Percentiles rank a stretch among this genome's conserved stretches.
Conservation (phyloP, 352 stramenopile species). For the Phytopythium vexans region DNA sequence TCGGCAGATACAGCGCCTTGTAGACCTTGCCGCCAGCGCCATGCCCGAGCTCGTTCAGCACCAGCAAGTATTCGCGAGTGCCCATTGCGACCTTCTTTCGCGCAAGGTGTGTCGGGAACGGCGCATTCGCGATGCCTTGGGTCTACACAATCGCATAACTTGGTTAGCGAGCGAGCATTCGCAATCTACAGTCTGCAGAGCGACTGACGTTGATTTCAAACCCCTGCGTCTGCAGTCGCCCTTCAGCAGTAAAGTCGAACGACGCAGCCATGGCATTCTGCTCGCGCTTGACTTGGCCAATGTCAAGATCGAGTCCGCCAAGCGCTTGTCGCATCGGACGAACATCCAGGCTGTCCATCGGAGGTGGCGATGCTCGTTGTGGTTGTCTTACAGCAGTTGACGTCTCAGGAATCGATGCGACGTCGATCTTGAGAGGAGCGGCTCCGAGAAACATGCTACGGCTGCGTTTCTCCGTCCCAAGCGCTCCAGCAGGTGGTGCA, state of each 20-base stretch:
- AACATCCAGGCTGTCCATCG: constrained; percentile 7
- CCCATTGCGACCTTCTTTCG: constrained; percentile 13
- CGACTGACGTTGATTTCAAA: constrained; percentile 82
- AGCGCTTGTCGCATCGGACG: constrained; percentile 33
- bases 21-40: constrained; percentile 88
- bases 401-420: constrained; percentile 9
- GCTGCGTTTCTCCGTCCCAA: constrained; percentile 4
- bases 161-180: constrained; percentile 3
- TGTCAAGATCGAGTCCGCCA: constrained; percentile 57
- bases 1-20: constrained; percentile 87
- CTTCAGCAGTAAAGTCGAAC: constrained; percentile 80
- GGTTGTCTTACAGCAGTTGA: not conserved
- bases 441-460: constrained; percentile 17
- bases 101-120: constrained; percentile 32
- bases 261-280: constrained; percentile 57
- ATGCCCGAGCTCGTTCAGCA: constrained; percentile 73
- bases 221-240: constrained; percentile 71
- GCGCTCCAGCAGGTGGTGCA: not conserved
- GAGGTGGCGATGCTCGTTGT: not conserved
- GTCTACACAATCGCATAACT: constrained; percentile 31
- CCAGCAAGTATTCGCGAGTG: constrained; percentile 63
- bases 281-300: constrained; percentile 57
- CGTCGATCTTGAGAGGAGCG: constrained; percentile 45
- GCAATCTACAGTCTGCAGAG: not conserved
- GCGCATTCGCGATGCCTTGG: constrained; percentile 64